Evolutionary conservation across 2,329 filamentous ascomycete genomes (phyloP).

Genomic region (Verticillium nonalfalfae): DNA sequence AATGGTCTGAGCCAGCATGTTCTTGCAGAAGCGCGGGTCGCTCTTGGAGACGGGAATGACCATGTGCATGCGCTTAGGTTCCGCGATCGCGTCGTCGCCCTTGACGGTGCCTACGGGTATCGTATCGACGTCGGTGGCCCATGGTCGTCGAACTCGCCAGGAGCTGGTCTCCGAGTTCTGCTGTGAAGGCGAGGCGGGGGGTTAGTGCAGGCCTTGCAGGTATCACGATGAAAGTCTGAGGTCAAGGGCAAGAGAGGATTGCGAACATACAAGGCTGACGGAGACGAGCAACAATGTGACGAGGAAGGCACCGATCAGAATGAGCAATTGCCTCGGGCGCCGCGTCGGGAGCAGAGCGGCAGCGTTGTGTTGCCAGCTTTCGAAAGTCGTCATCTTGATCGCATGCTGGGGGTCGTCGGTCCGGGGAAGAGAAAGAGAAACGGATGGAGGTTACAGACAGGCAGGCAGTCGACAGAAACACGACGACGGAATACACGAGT

Average conservation of each 20-base stretch:
- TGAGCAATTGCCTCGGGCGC: neutral
- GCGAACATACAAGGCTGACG: neutral
- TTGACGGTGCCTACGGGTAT: neutral
- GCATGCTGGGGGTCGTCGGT: neutral
- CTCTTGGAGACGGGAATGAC: neutral
- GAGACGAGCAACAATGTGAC: neutral
- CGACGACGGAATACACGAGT: neutral
- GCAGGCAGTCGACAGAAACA: neutral
- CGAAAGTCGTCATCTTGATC: neutral
- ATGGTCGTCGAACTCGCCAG: neutral
- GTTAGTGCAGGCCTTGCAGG: neutral
- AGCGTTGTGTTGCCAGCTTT: neutral
- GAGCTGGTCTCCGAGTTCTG: neutral
- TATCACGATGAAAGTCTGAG: neutral
- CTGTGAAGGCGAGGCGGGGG: neutral
- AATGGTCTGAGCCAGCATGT: slow-evolving; percentile 1
- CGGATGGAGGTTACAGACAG: neutral
- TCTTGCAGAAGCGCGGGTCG: slow-evolving; percentile 1
- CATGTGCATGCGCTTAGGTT: neutral
- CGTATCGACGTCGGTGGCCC: neutral
- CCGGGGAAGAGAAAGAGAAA: neutral
- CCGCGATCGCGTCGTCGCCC: neutral
- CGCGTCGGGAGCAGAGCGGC: neutral
- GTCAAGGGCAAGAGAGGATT: neutral
- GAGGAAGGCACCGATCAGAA: neutral